phyloP scores from a whole-genome alignment of 345 rosid genomes.

The Eucalyptus grandis region DNA sequence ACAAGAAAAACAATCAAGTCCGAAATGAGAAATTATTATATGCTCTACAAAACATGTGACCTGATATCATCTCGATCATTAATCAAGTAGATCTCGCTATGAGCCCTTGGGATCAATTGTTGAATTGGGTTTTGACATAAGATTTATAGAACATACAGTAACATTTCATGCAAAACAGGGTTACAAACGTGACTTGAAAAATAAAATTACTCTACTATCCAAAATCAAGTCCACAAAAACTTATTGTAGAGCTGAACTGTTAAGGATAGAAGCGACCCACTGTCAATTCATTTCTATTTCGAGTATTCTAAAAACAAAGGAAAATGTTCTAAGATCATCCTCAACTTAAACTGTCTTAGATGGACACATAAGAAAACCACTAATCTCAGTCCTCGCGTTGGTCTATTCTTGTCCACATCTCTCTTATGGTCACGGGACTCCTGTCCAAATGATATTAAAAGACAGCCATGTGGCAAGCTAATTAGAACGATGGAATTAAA shows the following conservation, averaged over 20 bases:
- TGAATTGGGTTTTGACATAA: background rate
- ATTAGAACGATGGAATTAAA: background rate
- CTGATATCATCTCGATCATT: background rate
- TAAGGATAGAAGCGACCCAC: background rate
- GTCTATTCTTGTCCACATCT: background rate
- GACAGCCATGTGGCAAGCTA: background rate
- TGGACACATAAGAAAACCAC: background rate
- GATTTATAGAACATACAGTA: too few species aligned
- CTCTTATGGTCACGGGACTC: background rate
- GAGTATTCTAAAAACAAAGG: background rate
- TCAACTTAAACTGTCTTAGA: background rate
- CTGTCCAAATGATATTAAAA: background rate
- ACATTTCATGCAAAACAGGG: background rate
- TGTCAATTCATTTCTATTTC: background rate
- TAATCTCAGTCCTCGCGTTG: background rate
- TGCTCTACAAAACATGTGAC: fast-evolving
- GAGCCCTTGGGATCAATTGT: background rate
- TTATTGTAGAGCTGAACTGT: background rate
- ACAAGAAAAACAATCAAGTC: background rate
- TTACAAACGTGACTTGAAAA: background rate
- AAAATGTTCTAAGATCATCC: background rate
- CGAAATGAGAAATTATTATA: background rate
- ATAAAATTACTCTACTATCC: background rate
- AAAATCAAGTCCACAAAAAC: background rate
- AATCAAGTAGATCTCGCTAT: background rate